A percentile compares a stretch with the other conserved stretches of the same genome.
phyloP scores from a whole-genome alignment of 2,329 filamentous ascomycete species.

The Remersonia thermophila region DNA sequence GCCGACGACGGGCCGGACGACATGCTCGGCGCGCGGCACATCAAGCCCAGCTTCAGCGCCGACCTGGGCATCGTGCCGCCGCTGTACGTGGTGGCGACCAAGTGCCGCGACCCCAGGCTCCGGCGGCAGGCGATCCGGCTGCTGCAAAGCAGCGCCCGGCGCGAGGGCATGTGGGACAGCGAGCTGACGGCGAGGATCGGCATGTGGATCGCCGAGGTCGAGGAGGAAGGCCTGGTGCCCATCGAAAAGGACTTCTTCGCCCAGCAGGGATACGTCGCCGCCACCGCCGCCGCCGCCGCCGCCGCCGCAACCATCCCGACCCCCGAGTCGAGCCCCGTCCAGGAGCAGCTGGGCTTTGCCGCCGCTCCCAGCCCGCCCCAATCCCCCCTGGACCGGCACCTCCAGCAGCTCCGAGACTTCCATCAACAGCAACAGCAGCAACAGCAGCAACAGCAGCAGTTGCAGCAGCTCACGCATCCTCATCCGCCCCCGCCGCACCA shows the following conservation, averaged over 20 bases:
- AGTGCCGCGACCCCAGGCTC: constrained; percentile 45
- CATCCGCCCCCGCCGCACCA: not conserved
- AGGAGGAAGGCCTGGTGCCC: constrained; percentile 28
- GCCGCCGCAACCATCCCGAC: constrained; percentile 18
- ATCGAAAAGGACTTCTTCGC: too few relatives aligned
- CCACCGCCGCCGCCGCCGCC: constrained; percentile 23
- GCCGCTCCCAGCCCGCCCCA: too few relatives aligned
- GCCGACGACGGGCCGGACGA: not conserved
- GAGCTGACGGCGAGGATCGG: constrained; percentile 43
- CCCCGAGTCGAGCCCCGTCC: constrained; percentile 19
- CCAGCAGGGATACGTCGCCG: too few relatives aligned
- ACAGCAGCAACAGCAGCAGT: not conserved
- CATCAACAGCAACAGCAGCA: constrained; percentile 16
- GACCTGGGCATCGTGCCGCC: constrained; percentile 53
- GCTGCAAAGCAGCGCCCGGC: constrained; percentile 44
- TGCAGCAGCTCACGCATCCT: not conserved
- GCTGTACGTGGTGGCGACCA: constrained; percentile 53
- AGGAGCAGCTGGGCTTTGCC: too few relatives aligned
- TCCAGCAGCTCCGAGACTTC: constrained; percentile 16
- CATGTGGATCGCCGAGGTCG: constrained; percentile 42
- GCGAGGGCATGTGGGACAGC: constrained; percentile 61
- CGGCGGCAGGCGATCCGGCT: constrained; percentile 50
- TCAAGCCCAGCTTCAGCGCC: constrained; percentile 51
- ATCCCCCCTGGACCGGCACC: constrained; percentile 18
- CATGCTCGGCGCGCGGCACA: constrained; percentile 29